Percentiles rank a stretch among this genome's conserved stretches.
Evolutionary conservation across 129 eudicot genomes (phyloP).

Genomic region (Artemisia annua): DNA sequence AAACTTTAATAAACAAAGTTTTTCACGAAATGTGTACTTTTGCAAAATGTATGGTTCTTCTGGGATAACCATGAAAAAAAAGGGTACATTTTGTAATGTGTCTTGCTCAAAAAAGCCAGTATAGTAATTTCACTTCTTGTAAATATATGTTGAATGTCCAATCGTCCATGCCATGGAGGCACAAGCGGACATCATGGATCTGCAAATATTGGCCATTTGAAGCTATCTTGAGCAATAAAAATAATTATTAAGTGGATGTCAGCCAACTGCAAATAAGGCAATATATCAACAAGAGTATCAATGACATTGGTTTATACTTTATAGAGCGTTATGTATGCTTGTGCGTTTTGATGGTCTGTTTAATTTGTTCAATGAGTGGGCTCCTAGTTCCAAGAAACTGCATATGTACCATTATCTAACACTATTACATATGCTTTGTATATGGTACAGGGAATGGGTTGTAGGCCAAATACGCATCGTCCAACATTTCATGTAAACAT

Average conservation of each 20-base stretch:
- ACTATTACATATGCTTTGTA: neutral
- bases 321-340: neutral
- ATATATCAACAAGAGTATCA: no score
- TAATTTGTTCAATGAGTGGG: no score
- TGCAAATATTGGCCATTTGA: neutral
- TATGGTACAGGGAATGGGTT: conserved; percentile 84
- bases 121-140: no score
- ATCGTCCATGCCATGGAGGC: neutral
- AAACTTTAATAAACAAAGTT: no score
- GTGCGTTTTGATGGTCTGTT: neutral
- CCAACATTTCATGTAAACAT: conserved; percentile 98
- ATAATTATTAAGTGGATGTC: neutral
- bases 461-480: conserved; percentile 95
- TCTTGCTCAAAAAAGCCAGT: no score
- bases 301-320: neutral
- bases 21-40: no score
- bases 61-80: no score
- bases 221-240: neutral
- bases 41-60: no score
- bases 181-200: neutral
- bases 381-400: neutral
- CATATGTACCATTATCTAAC: neutral
- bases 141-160: no score
- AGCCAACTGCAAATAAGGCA: no score
- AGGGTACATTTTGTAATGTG: no score